phyloP scores from a whole-genome alignment of 2,329 filamentous ascomycete species.

The Paecilomyces variotii region DNA sequence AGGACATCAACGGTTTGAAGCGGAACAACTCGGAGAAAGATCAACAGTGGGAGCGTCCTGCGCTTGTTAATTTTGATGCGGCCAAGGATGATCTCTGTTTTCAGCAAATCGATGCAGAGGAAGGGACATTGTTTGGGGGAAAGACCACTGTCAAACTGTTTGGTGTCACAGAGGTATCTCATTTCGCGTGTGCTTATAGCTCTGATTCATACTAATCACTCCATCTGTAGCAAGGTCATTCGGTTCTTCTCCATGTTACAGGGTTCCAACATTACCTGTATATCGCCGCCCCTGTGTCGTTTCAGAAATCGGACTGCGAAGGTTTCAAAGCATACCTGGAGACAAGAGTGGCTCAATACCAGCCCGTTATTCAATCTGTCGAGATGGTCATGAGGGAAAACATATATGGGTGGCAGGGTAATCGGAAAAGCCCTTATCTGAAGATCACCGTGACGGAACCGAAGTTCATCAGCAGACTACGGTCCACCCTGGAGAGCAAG shows the following conservation, averaged over 20 bases:
- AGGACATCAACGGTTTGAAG: constrained; percentile 81
- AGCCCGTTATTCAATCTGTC: constrained; percentile 70
- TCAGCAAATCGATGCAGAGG: constrained; percentile 91
- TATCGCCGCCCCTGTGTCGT: constrained; percentile 75
- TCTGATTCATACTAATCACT: constrained; percentile 8
- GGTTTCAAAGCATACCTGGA: constrained; percentile 76
- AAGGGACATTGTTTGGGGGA: constrained; percentile 72
- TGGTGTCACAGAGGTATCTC: constrained; percentile 71
- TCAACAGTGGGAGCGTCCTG: constrained; percentile 75
- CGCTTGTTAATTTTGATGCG: constrained; percentile 54
- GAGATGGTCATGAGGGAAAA: constrained; percentile 79
- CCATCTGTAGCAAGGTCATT: constrained; percentile 58
- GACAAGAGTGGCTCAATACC: constrained; percentile 63
- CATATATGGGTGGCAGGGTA: constrained; percentile 90
- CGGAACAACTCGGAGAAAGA: constrained; percentile 84
- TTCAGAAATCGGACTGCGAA: constrained; percentile 68
- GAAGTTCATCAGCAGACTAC: constrained; percentile 69
- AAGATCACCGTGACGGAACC: constrained; percentile 91
- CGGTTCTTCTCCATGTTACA: constrained; percentile 87
- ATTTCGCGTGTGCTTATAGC: background rate
- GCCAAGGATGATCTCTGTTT: constrained; percentile 68
- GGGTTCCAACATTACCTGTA: constrained; percentile 97
- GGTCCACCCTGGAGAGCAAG: constrained; percentile 65
- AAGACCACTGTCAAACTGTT: constrained; percentile 80
- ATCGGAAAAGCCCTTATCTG: constrained; percentile 81